Evolutionary conservation across 768 basidiomycete species (phyloP).

Genomic region (Lactarius psammicola): DNA sequence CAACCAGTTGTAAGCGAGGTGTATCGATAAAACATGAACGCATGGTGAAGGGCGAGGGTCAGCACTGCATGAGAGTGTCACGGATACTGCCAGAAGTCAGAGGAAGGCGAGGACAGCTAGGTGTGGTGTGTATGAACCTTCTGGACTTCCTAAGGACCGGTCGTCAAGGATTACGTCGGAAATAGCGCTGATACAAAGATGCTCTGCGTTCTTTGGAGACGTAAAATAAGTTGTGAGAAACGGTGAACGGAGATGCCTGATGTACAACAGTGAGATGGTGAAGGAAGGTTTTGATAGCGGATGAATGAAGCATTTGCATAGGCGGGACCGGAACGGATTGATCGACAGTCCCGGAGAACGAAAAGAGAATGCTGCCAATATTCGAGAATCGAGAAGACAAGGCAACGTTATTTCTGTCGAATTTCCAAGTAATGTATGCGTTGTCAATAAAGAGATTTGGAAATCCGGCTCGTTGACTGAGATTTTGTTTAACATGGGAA

Average conservation of each 20-base stretch:
- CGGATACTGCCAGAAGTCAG: conserved; percentile 44
- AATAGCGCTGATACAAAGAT: conserved; percentile 20
- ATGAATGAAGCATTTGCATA: conserved; percentile 47
- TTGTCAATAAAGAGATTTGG: conserved; percentile 46
- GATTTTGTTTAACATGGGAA: conserved; percentile 35
- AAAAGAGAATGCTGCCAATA: conserved; percentile 49
- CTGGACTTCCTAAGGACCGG: conserved; percentile 9
- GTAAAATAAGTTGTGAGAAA: conserved; percentile 23
- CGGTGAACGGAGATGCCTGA: background rate
- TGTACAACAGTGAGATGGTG: conserved; percentile 41
- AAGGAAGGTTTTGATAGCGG: conserved; percentile 48
- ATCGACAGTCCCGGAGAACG: conserved; percentile 55
- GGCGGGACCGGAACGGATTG: conserved; percentile 39
- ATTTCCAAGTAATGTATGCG: conserved; percentile 43
- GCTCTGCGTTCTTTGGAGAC: conserved; percentile 46
- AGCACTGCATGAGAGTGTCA: conserved; percentile 33
- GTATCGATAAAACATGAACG: conserved; percentile 38
- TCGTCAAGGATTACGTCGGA: conserved; percentile 22
- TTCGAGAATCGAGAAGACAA: conserved; percentile 47
- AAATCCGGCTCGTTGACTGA: conserved; percentile 46
- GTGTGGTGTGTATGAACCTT: conserved; percentile 11
- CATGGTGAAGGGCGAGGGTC: conserved; percentile 29
- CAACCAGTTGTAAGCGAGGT: conserved; percentile 45
- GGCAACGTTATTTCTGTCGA: conserved; percentile 36
- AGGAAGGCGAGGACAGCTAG: conserved; percentile 27